These are phyloP conservation scores for Polyrhizophydium stewartii DNA, from an alignment of 371 early-diverging fungal genomes.

Conservation along the genomic window DNA sequence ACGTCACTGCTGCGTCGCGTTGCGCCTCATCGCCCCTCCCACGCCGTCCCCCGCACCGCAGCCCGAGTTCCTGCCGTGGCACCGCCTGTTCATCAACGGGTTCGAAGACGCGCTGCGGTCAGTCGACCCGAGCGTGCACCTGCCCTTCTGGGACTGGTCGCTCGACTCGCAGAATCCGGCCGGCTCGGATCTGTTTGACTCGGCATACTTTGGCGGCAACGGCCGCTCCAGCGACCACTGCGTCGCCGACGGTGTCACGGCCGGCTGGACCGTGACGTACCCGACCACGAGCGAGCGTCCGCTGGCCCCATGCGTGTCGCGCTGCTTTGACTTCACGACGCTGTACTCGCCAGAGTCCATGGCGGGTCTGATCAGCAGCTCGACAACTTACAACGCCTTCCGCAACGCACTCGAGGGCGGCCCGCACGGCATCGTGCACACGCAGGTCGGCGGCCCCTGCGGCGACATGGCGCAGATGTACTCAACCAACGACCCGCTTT, in stretches of 20 bases:
- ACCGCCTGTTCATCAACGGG: constrained; percentile 26
- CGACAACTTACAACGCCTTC: constrained; percentile 24
- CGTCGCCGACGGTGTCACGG: constrained; percentile 19
- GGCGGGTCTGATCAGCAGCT: constrained; percentile 28
- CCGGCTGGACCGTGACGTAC: constrained; percentile 6
- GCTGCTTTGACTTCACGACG: constrained; percentile 13
- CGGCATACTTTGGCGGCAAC: constrained; percentile 18
- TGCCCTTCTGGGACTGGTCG: constrained; percentile 59
- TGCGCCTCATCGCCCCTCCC: too few relatives aligned
- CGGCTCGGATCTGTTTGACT: constrained; percentile 9
- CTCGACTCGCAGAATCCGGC: constrained; percentile 16
- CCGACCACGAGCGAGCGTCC: constrained; percentile 15
- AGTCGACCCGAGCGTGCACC: constrained; percentile 33
- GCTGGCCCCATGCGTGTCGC: constrained; percentile 10
- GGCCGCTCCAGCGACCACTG: constrained; percentile 14
- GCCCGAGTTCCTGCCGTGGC: constrained; percentile 43
- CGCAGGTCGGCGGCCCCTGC: constrained; percentile 31
- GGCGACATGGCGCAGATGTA: constrained; percentile 18
- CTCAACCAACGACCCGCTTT: constrained; percentile 52
- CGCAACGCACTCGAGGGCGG: constrained; percentile 28
- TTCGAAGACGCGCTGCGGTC: constrained; percentile 30
- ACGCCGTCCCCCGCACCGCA: background rate
- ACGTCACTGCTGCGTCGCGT: too few relatives aligned
- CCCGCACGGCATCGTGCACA: constrained; percentile 41
- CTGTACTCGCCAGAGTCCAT: constrained; percentile 27